Percentiles rank a stretch among this genome's conserved stretches.
Conservation (phyloP, 108 stramenopile genomes). For the Cyclotella distinguenda region DNA sequence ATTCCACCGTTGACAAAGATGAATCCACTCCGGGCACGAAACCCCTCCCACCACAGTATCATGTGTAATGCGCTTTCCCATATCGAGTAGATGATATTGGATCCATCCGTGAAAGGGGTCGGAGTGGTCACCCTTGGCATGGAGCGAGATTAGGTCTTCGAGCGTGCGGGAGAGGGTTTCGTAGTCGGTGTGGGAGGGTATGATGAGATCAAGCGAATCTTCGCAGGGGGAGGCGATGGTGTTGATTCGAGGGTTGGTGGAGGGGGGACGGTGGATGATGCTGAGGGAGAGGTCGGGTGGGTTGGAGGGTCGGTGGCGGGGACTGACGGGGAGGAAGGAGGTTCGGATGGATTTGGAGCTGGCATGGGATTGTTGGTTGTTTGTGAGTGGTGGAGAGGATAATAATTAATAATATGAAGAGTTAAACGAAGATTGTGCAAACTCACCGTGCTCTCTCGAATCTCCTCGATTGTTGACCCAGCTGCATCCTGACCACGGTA, state of each 20-base stretch:
- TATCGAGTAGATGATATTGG: conserved; percentile 62
- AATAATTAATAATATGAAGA: neutral
- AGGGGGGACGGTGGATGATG: conserved; percentile 32
- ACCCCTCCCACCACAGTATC: conserved; percentile 6
- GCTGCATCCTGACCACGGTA: conserved; percentile 60
- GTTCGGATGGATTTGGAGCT: conserved; percentile 11
- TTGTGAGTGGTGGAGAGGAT: conserved; percentile 11
- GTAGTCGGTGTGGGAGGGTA: conserved; percentile 52
- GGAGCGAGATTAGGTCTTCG: conserved; percentile 54
- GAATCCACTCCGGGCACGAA: conserved; percentile 52
- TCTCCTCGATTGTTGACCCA: conserved; percentile 66
- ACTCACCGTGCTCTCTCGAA: conserved; percentile 55
- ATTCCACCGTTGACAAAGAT: conserved; percentile 59
- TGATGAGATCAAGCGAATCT: conserved; percentile 72
- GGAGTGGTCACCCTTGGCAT: conserved; percentile 35
- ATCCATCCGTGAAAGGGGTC: conserved; percentile 34
- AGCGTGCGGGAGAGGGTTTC: conserved; percentile 49
- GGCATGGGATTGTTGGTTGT: conserved; percentile 21
- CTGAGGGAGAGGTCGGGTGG: conserved; percentile 6
- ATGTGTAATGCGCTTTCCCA: conserved; percentile 50
- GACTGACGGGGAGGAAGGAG: conserved; percentile 1
- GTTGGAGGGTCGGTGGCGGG: neutral
- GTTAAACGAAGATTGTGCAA: neutral
- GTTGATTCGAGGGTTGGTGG: conserved; percentile 3
- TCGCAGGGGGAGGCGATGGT: conserved; percentile 22